Evolutionary conservation across 2,329 filamentous ascomycete species (phyloP).

Genomic region (Phaeosphaeria sp.): DNA sequence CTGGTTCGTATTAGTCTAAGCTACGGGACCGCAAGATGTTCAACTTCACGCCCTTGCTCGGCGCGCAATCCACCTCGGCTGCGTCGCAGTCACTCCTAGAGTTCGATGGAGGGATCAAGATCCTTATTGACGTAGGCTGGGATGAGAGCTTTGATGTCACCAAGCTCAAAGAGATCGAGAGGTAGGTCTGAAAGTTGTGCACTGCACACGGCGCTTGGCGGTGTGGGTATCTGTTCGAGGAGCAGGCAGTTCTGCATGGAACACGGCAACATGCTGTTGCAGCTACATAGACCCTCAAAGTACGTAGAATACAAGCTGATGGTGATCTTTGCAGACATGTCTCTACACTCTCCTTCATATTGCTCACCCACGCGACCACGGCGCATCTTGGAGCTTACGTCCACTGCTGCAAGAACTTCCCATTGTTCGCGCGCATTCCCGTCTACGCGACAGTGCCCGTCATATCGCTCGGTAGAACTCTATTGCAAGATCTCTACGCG

Average conservation of each 20-base stretch:
- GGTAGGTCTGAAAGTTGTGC: constrained; percentile 60
- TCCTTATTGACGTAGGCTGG: constrained; percentile 95
- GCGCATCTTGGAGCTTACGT: constrained; percentile 92
- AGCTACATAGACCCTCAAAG: constrained; percentile 11
- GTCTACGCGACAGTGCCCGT: constrained; percentile 94
- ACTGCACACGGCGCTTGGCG: background rate
- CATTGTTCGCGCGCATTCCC: constrained; percentile 88
- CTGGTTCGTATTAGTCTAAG: constrained; percentile 6
- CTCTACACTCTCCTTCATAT: constrained; percentile 88
- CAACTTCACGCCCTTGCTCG: constrained; percentile 90
- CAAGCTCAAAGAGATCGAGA: constrained; percentile 87
- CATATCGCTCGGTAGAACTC: constrained; percentile 87
- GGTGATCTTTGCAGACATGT: constrained; percentile 68
- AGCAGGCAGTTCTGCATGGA: background rate
- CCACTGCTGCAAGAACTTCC: constrained; percentile 96
- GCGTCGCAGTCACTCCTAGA: constrained; percentile 96
- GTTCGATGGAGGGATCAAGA: constrained; percentile 94
- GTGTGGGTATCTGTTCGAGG: constrained; percentile 9
- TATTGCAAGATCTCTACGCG: constrained; percentile 89
- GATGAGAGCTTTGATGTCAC: constrained; percentile 86
- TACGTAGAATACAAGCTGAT: constrained; percentile 28
- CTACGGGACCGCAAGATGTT: constrained; percentile 70
- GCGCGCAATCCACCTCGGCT: constrained; percentile 83
- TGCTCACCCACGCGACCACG: constrained; percentile 91
- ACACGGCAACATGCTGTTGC: background rate